Evolutionary conservation across 2,329 filamentous ascomycete genomes (phyloP), one percentile per base, ranked within the genome.

Genomic region (Colletotrichum melonis): DNA sequence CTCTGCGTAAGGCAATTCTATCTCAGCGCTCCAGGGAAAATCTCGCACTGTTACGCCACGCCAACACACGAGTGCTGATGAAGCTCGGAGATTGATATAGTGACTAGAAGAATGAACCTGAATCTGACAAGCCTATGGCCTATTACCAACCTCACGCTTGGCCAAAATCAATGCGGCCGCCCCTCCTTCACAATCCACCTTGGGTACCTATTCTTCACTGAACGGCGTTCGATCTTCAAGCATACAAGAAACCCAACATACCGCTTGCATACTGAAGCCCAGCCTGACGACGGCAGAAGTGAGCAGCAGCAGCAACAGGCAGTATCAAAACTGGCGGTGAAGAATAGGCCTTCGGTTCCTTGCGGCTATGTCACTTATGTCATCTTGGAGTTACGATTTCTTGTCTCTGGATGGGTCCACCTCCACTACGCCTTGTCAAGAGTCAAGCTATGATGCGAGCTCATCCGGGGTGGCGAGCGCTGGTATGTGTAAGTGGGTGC

Each of bases 151-250:
- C 56, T 70, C 56, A 64, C 71, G 75, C 77, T 72, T 78, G 77
- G 77, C 75, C 78, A 66, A 72, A n/a, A 65, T 71, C 68, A 64
- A 75, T 80, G 78, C 78, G 77, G 67, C 79, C 79, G 76, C 73
- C 67, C 77, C 78, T 56, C 54, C 42, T 30, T 22, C 67, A 72
- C 73, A 72, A 70, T 62, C 54, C 42, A 59, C 28, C 59, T 19
- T 12, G 32, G 32, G 32, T 35, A 46, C 12, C 8, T 19, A 22
- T 57, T 69, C 38, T 63, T 63, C 58, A 30, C 28, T 57, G 28
- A 38, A 26, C 24, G 38, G 30, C 28, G 30, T 32, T 32, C 42
- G 6, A 19, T 12, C 22, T 38, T 59, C 6, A 16, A 42, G 19
- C 9, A 26, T n/a, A 30, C 38, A 30, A 58, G 65, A 54, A 63